Evolutionary conservation across 2,329 filamentous ascomycete genomes (phyloP), one percentile per base, ranked within the genome.

Genomic region (Cercospora nicotianae): DNA sequence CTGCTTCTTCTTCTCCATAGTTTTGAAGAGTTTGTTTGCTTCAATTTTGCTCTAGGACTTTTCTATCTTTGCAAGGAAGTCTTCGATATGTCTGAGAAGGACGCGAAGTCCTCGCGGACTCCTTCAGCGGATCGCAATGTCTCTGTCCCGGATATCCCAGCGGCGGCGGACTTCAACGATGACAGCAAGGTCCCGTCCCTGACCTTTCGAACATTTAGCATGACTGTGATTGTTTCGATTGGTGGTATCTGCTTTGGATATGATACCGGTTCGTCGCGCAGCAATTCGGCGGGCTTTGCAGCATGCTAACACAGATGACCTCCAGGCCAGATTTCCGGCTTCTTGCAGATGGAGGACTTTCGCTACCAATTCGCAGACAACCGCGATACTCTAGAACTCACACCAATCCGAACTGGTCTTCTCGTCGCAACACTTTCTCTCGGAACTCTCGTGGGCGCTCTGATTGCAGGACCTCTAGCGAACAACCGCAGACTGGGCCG

Each of bases 271-370:
- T 26, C 10, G 53, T 66, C 2, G 20, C 12, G 30, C 28, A 20
- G 31, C 30, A 26, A 8, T 7, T 18, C 16, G 8, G 6, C 31
- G 18, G 18, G 26, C 61, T 63, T 31, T 26, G 30, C 26, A 55
- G 16, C 31, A 13, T 57, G 10, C 36, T 51, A 55, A 48, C 45
- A 10, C 45, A 28, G n/a, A 16, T 85, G 84, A 62, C 83, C 85
- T 69, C 85, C 83, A 75, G 86, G 86, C 77, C 85, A 88, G 70
- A 85, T 87, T 42, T 86, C 82, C 2, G 87, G 87, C 61, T 89
- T 87, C 77, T 85, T 89, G 72, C 76, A 82, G 63, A 89, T 89
- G 86, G 62, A 78, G 5, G 84, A 89, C 75, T 89, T 84, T 69
- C 79, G 80, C 42, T 69, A 73, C 3, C 84, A 87, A 42, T 89